Percentiles rank a stretch among this genome's conserved stretches.
Evolutionary conservation across 2,329 filamentous ascomycete species (phyloP).

Genomic region (Calycina herbarum): DNA sequence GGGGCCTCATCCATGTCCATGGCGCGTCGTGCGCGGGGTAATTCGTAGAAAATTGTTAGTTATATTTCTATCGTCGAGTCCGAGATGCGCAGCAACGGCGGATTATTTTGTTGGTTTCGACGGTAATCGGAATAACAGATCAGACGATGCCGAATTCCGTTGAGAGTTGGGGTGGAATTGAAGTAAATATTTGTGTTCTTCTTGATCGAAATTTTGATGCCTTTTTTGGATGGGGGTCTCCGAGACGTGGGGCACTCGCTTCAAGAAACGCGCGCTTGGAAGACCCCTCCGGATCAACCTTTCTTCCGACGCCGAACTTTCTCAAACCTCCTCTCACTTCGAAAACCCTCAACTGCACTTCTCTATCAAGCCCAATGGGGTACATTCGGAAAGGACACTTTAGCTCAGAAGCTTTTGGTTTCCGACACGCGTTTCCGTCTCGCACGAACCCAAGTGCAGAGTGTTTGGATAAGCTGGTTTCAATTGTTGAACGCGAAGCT

Average conservation of each 20-base stretch:
- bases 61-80: neutral
- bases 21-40: constrained; percentile 12
- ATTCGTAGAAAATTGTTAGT: neutral
- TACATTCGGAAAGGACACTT: too few relatives aligned
- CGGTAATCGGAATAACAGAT: neutral
- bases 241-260: neutral
- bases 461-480: too few relatives aligned
- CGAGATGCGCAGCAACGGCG: neutral
- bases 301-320: too few relatives aligned
- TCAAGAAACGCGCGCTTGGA: neutral
- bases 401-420: too few relatives aligned
- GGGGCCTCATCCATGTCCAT: constrained; percentile 18
- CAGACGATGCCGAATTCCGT: neutral
- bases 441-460: too few relatives aligned
- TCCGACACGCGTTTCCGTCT: too few relatives aligned
- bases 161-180: neutral
- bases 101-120: neutral
- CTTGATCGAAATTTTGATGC: neutral
- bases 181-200: neutral
- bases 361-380: too few relatives aligned
- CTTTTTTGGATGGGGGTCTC: neutral
- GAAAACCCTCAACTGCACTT: too few relatives aligned
- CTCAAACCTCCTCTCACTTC: too few relatives aligned
- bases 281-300: neutral
- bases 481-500: too few relatives aligned